Evolutionary conservation across 345 rosid genomes (phyloP).

Genomic region (Lepidium aucheri): DNA sequence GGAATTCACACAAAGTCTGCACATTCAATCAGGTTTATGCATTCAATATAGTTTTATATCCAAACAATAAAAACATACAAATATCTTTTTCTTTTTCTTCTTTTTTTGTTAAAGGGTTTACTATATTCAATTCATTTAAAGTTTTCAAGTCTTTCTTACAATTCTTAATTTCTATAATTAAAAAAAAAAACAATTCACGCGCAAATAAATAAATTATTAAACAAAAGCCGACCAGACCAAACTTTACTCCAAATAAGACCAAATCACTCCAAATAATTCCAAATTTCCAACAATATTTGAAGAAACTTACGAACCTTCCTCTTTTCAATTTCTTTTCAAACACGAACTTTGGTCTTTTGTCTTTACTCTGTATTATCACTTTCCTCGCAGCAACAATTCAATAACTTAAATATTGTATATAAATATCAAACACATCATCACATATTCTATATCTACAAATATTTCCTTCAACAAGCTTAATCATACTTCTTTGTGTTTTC

Average conservation of each 20-base stretch:
- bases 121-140: too few species aligned
- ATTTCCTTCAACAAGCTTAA: not conserved
- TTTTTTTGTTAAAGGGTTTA: too few species aligned
- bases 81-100: too few species aligned
- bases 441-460: not conserved
- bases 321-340: not conserved
- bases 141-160: too few species aligned
- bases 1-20: too few species aligned
- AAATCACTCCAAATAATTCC: not conserved
- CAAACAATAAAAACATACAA: too few species aligned
- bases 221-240: not conserved
- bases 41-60: too few species aligned
- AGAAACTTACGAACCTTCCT: conserved; percentile 7
- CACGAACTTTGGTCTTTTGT: conserved; percentile 10
- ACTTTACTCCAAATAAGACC: conserved; percentile 12
- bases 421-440: not conserved
- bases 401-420: not conserved
- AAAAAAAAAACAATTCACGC: not conserved
- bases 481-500: not conserved
- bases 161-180: too few species aligned
- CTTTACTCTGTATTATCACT: not conserved
- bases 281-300: not conserved
- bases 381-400: conserved; percentile 8
- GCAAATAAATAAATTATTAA: not conserved
- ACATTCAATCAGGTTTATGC: too few species aligned